phyloP scores from a whole-genome alignment of 2,329 filamentous ascomycete genomes.

The Periconia sp. region DNA sequence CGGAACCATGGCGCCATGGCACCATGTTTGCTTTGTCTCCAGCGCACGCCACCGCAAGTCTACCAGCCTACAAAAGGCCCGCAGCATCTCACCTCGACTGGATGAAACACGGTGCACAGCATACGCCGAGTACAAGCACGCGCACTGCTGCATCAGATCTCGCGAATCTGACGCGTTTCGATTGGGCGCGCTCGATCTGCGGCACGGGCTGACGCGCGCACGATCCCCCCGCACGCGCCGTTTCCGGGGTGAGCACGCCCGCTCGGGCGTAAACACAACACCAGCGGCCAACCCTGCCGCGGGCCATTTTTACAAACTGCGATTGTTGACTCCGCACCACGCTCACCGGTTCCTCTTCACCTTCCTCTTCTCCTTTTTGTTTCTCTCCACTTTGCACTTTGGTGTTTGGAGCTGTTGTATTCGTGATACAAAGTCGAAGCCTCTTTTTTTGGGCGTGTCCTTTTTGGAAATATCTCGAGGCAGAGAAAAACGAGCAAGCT shows the following conservation, averaged over 20 bases:
- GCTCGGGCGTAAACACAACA: constrained; percentile 15
- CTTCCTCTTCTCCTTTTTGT: not conserved
- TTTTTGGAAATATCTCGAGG: not conserved
- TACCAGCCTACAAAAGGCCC: not conserved
- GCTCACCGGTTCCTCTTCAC: not conserved
- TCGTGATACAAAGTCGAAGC: not conserved
- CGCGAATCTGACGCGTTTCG: constrained; percentile 14
- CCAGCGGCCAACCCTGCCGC: not conserved
- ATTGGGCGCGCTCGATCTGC: constrained; percentile 4
- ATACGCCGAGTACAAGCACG: not conserved
- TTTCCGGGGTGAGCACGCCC: constrained; percentile 12
- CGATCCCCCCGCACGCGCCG: constrained; percentile 9
- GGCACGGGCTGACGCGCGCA: not conserved
- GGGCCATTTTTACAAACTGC: not conserved
- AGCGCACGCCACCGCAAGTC: not conserved
- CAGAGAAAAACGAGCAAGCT: not conserved
- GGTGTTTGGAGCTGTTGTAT: not conserved
- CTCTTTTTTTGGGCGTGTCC: not conserved
- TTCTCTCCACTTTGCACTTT: not conserved
- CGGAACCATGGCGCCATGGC: no score
- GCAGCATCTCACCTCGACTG: not conserved
- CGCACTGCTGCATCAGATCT: constrained; percentile 2
- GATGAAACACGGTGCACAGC: not conserved
- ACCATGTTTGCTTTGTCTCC: not conserved
- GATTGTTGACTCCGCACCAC: not conserved